Evolutionary conservation across 305 asterid species (phyloP).

Genomic region (Euphrasia arctica): DNA sequence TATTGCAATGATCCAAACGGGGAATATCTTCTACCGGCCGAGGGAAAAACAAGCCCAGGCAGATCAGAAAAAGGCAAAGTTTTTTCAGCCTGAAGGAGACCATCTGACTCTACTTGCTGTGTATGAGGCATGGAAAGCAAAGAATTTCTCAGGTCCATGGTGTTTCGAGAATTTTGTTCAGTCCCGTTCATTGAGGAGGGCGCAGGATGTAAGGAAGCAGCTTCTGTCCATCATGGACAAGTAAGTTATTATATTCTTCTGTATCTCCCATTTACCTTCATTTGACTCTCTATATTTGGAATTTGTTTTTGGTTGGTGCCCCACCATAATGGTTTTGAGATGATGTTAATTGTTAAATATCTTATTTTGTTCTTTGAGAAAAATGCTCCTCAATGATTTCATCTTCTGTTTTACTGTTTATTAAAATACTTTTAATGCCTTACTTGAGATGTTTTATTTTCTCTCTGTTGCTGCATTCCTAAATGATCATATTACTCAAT

Average conservation of each 20-base stretch:
- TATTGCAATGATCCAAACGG: conserved; percentile 87
- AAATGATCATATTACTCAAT: conserved; percentile 9
- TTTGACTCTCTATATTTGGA: conserved; percentile 2
- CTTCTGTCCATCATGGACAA: conserved; percentile 89
- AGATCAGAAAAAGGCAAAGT: conserved; percentile 79
- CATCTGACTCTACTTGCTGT: conserved; percentile 87
- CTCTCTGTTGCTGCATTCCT: conserved; percentile 6
- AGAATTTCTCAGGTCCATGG: conserved; percentile 85
- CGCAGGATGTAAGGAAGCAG: conserved; percentile 88
- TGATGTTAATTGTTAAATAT: conserved; percentile 20
- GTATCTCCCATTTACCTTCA: conserved; percentile 5
- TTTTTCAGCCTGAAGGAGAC: conserved; percentile 90
- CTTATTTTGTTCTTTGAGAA: not conserved
- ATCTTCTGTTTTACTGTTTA: conserved; percentile 10
- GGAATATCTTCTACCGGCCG: conserved; percentile 80
- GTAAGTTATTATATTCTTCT: conserved; percentile 38
- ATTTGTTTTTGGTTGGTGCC: conserved; percentile 17
- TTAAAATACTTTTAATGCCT: conserved; percentile 10
- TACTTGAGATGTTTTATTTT: conserved; percentile 5
- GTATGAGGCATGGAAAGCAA: conserved; percentile 93
- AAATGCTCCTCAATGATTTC: conserved; percentile 3
- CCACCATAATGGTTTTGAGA: conserved; percentile 9
- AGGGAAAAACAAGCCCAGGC: conserved; percentile 91
- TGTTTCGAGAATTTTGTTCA: conserved; percentile 88
- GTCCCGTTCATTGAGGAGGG: conserved; percentile 74